Percentiles rank a stretch among this genome's conserved stretches.
Evolutionary conservation across 2,329 filamentous ascomycete species (phyloP).

Genomic region (Fusarium staphyleae): DNA sequence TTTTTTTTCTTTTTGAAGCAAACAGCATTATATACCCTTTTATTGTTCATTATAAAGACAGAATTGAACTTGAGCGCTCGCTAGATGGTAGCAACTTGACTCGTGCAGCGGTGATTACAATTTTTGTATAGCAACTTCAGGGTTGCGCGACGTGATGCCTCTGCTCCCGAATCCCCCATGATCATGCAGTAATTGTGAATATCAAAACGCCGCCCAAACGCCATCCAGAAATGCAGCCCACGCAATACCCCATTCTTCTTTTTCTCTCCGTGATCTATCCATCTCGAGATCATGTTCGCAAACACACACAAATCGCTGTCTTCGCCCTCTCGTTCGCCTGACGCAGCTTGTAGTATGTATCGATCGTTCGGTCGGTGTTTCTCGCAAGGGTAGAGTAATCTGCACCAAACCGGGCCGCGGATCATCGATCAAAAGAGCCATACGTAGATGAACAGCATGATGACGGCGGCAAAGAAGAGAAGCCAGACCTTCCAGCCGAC

Average conservation of each 20-base stretch:
- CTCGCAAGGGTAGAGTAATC: not conserved
- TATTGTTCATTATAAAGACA: conserved; percentile 25
- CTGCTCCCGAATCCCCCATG: conserved; percentile 10
- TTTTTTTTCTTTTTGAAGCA: not conserved
- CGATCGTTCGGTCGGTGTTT: not conserved
- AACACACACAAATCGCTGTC: not conserved
- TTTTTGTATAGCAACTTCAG: conserved; percentile 30
- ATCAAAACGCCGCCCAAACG: conserved; percentile 35
- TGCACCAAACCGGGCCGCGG: not conserved
- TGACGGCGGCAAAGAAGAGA: conserved; percentile 83
- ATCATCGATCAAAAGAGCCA: conserved; percentile 75
- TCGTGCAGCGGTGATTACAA: conserved; percentile 28
- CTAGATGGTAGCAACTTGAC: conserved; percentile 9
- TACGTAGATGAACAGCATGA: conserved; percentile 87
- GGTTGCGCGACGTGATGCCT: conserved; percentile 24
- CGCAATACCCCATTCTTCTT: conserved; percentile 14
- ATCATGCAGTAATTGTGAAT: conserved; percentile 26
- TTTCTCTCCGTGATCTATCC: not conserved
- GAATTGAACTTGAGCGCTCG: conserved; percentile 28
- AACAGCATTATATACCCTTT: conserved; percentile 36
- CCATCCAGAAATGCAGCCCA: conserved; percentile 35
- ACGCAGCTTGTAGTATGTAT: not conserved
- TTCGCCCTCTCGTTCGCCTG: not conserved
- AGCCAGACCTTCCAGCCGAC: conserved; percentile 96
- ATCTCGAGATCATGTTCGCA: not conserved